Base-by-base conservation (phyloP, 345 rosid genomes). In the Bretschneidera sinensis region DNA sequence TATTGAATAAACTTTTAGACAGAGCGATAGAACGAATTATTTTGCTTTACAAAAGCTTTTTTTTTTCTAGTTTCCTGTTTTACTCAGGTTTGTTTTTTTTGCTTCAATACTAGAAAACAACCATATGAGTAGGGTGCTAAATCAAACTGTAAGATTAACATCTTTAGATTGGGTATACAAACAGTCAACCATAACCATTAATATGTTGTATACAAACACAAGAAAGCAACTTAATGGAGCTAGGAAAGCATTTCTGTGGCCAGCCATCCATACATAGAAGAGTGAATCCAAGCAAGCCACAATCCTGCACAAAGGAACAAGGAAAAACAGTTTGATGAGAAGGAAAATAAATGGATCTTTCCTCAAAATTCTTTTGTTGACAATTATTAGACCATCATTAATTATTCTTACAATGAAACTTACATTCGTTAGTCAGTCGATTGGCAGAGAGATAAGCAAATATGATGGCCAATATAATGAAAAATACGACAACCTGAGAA, bases 391-490 rank as follows among this genome's bases (percentile, higher is more conserved):
- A 4, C 4, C 6, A 31, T 4, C 35, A 11, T 51, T 20, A 0
- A 62, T 48, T 31, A 10, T 17, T 55, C 11, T 13, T 3, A 53
- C 24, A 23, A 21, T 4, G n/a, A 2, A 21, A 59, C 74, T 71
- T 57, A 59, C 75, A 52, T 53, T 68, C 68, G 66, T 68, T 62
- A 19, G 17, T 58, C 23, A 58, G 58, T 68, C 59, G 66, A 22
- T 61, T 81, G 55, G 70, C 51, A 17, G 51, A 63, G 68, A 66
- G 77, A 71, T 76, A 68, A 0, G 68, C 63, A 6, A 74, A 63
- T 61, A 79, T 13, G 43, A 79, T 66, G 47, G 85, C 77, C 74
- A 83, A 24, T 25, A 78, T 17, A 24, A 81, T 54, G 61, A 83
- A 56, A 23, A 78, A 43, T 17, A 83, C n/a, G n/a, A n/a, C 34